Conservation (phyloP, 2,329 filamentous ascomycete genomes). For the Berkeleyomyces basicola region DNA sequence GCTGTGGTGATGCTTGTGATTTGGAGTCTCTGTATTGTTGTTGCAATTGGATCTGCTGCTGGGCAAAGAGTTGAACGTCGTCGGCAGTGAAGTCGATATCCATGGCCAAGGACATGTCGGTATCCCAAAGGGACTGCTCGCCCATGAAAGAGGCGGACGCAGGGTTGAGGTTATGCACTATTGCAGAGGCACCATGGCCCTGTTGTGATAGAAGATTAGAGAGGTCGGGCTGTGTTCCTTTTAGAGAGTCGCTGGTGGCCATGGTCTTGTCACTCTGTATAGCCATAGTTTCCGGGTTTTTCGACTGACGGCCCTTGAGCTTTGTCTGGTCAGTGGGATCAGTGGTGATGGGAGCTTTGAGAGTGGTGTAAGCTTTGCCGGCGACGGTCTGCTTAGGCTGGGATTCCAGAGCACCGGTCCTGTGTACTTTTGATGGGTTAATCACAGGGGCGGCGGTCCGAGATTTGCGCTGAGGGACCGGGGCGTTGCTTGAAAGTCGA, state of each 20-base stretch:
- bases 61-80: conserved; percentile 27
- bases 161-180: conserved; percentile 27
- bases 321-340: conserved; percentile 23
- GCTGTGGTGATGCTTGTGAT: conserved; percentile 14
- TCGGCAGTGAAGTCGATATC: conserved; percentile 40
- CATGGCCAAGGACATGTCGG: conserved; percentile 30
- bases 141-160: conserved; percentile 39
- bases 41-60: conserved; percentile 17
- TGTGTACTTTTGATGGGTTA: not conserved
- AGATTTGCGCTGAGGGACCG: conserved; percentile 36
- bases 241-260: conserved; percentile 34
- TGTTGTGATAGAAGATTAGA: conserved; percentile 26
- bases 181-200: conserved; percentile 35
- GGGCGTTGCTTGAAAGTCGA: conserved; percentile 17
- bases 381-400: no score
- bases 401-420: not conserved
- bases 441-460: conserved; percentile 30
- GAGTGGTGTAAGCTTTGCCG: not conserved
- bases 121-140: conserved; percentile 41
- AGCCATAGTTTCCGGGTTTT: conserved; percentile 29
- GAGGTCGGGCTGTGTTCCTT: conserved; percentile 32
- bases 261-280: conserved; percentile 44
- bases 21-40: conserved; percentile 18
- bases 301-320: conserved; percentile 25
- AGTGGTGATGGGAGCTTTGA: not conserved